A percentile compares a stretch with the other conserved stretches of the same genome.
Conservation (phyloP, 2,329 filamentous ascomycete genomes). For the Dactylellina haptotyla region DNA sequence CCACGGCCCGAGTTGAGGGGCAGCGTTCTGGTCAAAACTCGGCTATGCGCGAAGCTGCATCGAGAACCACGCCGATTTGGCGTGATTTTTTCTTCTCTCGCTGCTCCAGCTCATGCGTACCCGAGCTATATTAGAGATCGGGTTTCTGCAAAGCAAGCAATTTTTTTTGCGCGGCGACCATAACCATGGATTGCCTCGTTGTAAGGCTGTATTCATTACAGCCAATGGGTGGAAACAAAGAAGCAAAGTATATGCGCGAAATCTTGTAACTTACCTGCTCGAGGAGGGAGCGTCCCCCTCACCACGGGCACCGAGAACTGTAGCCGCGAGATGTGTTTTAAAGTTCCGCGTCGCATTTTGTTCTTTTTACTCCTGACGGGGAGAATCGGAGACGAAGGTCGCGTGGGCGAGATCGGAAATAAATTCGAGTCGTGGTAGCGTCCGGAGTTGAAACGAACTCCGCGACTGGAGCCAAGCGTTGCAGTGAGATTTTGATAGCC, state of each 20-base stretch:
- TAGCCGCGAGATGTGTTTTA: conserved; percentile 35
- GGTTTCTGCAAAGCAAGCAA: conserved; percentile 30
- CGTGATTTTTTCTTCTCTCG: conserved; percentile 35
- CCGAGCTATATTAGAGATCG: conserved; percentile 10
- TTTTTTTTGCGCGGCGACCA: conserved; percentile 48
- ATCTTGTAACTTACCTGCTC: conserved; percentile 42
- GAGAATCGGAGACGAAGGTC: conserved; percentile 28
- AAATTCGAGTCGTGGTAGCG: not conserved
- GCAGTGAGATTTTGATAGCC: too few species aligned
- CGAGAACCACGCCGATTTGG: conserved; percentile 50
- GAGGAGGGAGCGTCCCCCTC: conserved; percentile 29
- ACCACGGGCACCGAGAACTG: conserved; percentile 11
- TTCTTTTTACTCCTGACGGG: conserved; percentile 14
- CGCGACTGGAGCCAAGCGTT: conserved; percentile 8
- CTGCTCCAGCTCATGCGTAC: not conserved
- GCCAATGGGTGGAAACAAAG: conserved; percentile 22
- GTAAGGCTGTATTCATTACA: not conserved
- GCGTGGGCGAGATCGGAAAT: not conserved
- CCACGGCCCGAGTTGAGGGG: conserved; percentile 45
- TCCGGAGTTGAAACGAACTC: conserved; percentile 27
- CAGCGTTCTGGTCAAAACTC: conserved; percentile 4
- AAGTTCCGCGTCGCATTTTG: conserved; percentile 32
- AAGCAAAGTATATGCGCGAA: conserved; percentile 37
- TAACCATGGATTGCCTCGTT: not conserved
- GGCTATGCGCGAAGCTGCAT: conserved; percentile 44